Conservation (phyloP, 495 filamentous ascomycete species). For the Lentithecium fluviatile region DNA sequence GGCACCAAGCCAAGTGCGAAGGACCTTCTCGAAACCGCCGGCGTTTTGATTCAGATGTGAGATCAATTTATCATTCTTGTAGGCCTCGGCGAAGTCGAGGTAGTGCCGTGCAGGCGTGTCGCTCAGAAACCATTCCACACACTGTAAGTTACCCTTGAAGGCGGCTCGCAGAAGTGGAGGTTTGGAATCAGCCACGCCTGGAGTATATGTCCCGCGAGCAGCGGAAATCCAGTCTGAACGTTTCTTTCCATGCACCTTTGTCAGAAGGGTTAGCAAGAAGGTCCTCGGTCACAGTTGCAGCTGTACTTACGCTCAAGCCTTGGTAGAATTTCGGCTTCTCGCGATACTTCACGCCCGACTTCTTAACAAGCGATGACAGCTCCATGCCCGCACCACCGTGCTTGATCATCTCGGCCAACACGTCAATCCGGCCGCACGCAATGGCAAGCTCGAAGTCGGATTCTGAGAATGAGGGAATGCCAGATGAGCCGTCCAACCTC, state of each 20-base stretch:
- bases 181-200: conserved; percentile 4
- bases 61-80: conserved; percentile 56
- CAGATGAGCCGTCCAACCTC: conserved; percentile 29
- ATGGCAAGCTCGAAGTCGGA: conserved; percentile 47
- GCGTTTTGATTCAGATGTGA: conserved; percentile 53
- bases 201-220: conserved; percentile 44
- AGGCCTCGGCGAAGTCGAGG: conserved; percentile 58
- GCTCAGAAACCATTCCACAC: conserved; percentile 68
- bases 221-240: conserved; percentile 60
- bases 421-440: conserved; percentile 44
- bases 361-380: conserved; percentile 59
- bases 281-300: neutral
- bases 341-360: conserved; percentile 56
- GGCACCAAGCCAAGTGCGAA: conserved; percentile 59
- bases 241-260: conserved; percentile 63
- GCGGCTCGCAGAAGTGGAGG: conserved; percentile 64
- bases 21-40: conserved; percentile 58
- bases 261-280: neutral
- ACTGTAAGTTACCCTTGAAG: conserved; percentile 54
- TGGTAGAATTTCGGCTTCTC: conserved; percentile 68
- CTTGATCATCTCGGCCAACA: conserved; percentile 53
- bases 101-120: conserved; percentile 63
- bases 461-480: conserved; percentile 31
- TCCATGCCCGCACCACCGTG: conserved; percentile 62
- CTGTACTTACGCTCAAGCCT: conserved; percentile 54